Evolutionary conservation across 176 grass and related monocot genomes (phyloP), one percentile per base, ranked within the genome.

Genomic region (Secale cereale): DNA sequence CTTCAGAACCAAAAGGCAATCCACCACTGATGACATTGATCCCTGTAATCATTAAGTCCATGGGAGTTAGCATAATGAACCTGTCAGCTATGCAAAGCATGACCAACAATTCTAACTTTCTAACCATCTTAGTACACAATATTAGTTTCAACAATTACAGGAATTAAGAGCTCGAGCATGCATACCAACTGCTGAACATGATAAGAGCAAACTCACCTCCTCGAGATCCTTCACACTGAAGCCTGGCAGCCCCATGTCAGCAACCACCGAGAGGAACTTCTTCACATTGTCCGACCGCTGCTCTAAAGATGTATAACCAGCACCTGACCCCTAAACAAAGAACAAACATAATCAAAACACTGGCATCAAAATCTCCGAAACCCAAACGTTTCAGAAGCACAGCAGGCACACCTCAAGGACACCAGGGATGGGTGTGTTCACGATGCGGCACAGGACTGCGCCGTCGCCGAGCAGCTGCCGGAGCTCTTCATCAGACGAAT

Each of bases 1-100:
- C 81, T 84, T 92, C 52, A 98, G 88, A 72, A 79, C 87, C 87
- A 94, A 87, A 84, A 98, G 91, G 65, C 92, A 98, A 52, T 95
- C 87, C 35, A 98, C 91, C 62, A 98, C 89, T 39, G 89, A 37
- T 62, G 85, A 88, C 89, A 90, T 87, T 36, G 86, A 72, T 80
- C 95, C 93, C 95, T 98, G 82, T 23, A 91, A 95, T 62, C 7
- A 40, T 83, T 48, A 87, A 79, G 27, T 46, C 17, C 26, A 74
- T 17, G 5, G 0, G 20, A 60, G 32, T 84, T 77, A 85, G 77
- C 19, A 70, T 13, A 76, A 87, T 85, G 77, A 57, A 52, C 26
- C 36, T 48, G 61, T 32, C 70, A 76, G 52, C 28, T 33, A 22
- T 43, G 25, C 46, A 52, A 68, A 79, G 41, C 33, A 75, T 36